Conservation (phyloP, 2,329 filamentous ascomycete genomes). For the Ambrosiella beaveri region DNA sequence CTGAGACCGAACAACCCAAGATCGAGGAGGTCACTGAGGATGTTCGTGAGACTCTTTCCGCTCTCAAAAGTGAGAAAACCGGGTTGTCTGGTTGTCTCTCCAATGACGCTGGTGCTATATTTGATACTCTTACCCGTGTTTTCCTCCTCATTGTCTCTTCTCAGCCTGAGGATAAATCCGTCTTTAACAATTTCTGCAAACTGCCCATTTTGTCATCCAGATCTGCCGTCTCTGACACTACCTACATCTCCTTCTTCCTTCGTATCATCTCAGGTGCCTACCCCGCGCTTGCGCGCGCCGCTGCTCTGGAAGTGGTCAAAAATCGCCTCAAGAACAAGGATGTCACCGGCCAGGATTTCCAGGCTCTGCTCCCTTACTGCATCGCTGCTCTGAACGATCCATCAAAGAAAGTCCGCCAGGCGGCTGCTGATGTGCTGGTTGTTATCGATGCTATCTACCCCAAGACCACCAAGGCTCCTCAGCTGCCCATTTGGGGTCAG, state of each 20-base stretch:
- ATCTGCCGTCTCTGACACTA: constrained; percentile 39
- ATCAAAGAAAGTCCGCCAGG: constrained; percentile 57
- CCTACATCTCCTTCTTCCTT: constrained; percentile 60
- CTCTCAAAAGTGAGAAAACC: constrained; percentile 22
- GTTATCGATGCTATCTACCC: constrained; percentile 35
- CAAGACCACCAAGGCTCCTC: constrained; percentile 19
- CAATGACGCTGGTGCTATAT: constrained; percentile 32
- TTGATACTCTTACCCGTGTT: constrained; percentile 39
- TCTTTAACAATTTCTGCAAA: constrained; percentile 35
- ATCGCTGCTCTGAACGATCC: constrained; percentile 58
- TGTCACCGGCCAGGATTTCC: constrained; percentile 44
- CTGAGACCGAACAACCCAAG: constrained; percentile 34
- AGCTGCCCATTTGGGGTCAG: constrained; percentile 39
- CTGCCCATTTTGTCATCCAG: constrained; percentile 36
- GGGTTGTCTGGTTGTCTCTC: constrained; percentile 35
- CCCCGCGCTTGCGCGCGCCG: constrained; percentile 48
- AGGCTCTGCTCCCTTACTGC: constrained; percentile 68
- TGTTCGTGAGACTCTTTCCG: constrained; percentile 24
- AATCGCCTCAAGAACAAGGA: constrained; percentile 35
- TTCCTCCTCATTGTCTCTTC: constrained; percentile 38
- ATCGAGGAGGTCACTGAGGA: constrained; percentile 22
- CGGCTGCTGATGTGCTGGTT: constrained; percentile 50
- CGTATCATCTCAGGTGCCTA: constrained; percentile 57
- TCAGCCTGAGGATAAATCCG: constrained; percentile 22
- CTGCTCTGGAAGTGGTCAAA: constrained; percentile 50